Percentiles rank a stretch among this genome's conserved stretches.
Evolutionary conservation across 208 protist genomes (phyloP).

Genomic region (Crithidia fasciculata): DNA sequence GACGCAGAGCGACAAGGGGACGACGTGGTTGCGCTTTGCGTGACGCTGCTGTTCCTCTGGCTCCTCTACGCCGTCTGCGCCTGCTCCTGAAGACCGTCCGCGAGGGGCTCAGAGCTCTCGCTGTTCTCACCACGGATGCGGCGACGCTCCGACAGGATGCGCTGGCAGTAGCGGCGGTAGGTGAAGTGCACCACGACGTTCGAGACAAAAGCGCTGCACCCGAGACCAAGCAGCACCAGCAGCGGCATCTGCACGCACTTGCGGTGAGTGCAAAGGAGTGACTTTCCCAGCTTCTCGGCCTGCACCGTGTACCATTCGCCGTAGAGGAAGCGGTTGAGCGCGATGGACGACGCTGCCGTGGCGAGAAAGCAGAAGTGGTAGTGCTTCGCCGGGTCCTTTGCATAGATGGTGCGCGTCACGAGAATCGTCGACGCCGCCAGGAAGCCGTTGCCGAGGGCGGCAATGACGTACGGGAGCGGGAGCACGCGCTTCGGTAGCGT

Average conservation of each 20-base stretch:
- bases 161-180: conserved; percentile 44
- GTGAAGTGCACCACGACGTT: conserved; percentile 48
- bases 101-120: not conserved
- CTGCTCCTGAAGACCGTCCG: not conserved
- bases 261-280: conserved; percentile 37
- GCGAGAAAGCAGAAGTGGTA: conserved; percentile 57
- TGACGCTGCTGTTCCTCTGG: not conserved
- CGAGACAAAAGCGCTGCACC: conserved; percentile 42
- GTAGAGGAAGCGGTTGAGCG: conserved; percentile 62
- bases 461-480: conserved; percentile 44
- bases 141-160: conserved; percentile 47
- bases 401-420: conserved; percentile 57
- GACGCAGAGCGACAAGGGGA: too few relatives aligned
- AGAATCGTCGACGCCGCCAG: conserved; percentile 47
- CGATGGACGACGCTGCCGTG: conserved; percentile 34
- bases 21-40: not conserved
- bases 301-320: conserved; percentile 59
- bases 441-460: conserved; percentile 55
- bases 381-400: conserved; percentile 58
- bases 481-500: conserved; percentile 29
- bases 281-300: conserved; percentile 42
- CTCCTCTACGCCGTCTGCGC: not conserved
- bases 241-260: conserved; percentile 56
- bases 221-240: conserved; percentile 49
- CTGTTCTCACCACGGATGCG: conserved; percentile 34